Conservation (phyloP, 1,284 basidiomycete species). For the Blastosporella zonata region DNA sequence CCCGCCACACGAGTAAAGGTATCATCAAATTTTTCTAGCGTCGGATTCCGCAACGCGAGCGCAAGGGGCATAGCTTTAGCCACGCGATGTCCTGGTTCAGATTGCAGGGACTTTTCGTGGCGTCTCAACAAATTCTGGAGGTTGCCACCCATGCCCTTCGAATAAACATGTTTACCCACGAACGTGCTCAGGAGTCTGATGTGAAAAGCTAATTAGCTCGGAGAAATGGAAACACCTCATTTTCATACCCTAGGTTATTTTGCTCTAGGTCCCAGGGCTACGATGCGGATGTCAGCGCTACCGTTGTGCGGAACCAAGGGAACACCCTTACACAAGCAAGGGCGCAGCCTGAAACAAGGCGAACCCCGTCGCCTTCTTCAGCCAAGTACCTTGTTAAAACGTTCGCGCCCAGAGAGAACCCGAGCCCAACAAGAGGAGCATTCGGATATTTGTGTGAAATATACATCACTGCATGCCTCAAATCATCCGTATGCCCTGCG, state of each 20-base stretch:
- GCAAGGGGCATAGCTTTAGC: constrained; percentile 45
- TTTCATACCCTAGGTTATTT: constrained; percentile 55
- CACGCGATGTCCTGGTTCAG: constrained; percentile 50
- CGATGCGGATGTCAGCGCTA: constrained; percentile 12
- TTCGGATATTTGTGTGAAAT: constrained; percentile 73
- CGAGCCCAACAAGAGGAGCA: constrained; percentile 83
- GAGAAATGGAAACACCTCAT: constrained; percentile 1
- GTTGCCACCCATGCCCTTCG: constrained; percentile 81
- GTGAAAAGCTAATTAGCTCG: constrained; percentile 15
- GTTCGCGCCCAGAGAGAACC: constrained; percentile 94
- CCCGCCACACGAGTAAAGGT: constrained; percentile 74
- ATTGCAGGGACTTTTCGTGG: constrained; percentile 52
- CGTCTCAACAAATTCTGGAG: constrained; percentile 64
- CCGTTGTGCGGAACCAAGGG: constrained; percentile 6
- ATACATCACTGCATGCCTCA: constrained; percentile 79
- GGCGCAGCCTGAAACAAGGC: constrained; percentile 75
- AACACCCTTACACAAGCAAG: constrained; percentile 70
- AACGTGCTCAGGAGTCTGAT: constrained; percentile 61
- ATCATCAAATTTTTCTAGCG: constrained; percentile 61
- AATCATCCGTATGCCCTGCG: constrained; percentile 82
- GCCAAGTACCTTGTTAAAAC: constrained; percentile 91
- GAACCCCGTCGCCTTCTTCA: constrained; percentile 76
- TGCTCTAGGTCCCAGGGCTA: constrained; percentile 77
- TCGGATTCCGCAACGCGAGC: constrained; percentile 48
- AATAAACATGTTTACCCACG: constrained; percentile 74